phyloP scores from a whole-genome alignment of 345 rosid genomes.

The Brassica incana region DNA sequence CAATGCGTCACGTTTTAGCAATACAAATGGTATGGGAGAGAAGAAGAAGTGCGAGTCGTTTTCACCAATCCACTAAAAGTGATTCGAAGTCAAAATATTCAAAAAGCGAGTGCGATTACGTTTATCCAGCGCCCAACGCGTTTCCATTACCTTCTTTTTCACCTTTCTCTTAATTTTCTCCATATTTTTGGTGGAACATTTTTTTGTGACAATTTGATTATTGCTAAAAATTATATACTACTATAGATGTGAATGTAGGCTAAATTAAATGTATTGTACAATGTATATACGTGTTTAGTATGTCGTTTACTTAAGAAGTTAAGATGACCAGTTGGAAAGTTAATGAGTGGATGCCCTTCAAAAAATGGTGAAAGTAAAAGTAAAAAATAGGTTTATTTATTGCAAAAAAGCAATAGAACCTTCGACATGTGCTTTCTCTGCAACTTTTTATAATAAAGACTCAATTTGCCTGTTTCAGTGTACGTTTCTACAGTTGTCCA shows the following conservation, averaged over 20 bases:
- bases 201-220: not conserved
- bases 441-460: slow-evolving; percentile 21
- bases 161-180: not conserved
- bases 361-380: not conserved
- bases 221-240: not conserved
- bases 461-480: not conserved
- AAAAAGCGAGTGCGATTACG: slow-evolving; percentile 30
- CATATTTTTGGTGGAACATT: not conserved
- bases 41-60: slow-evolving; percentile 42
- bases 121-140: slow-evolving; percentile 30
- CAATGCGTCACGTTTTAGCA: slow-evolving; percentile 32
- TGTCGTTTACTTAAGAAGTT: not conserved
- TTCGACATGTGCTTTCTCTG: slow-evolving; percentile 30
- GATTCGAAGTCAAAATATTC: slow-evolving; percentile 32
- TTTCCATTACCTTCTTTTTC: slow-evolving; percentile 1
- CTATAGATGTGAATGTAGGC: not conserved
- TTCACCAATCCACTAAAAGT: slow-evolving; percentile 24
- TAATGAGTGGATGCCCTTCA: not conserved
- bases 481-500: slow-evolving; percentile 12
- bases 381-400: slow-evolving; percentile 2
- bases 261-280: not conserved
- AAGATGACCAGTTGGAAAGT: not conserved
- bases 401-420: slow-evolving; percentile 29
- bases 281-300: not conserved
- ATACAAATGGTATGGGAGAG: slow-evolving; percentile 21